Base-by-base conservation (phyloP, 2,329 filamentous ascomycete genomes). In the Delphinella strobiligena region DNA sequence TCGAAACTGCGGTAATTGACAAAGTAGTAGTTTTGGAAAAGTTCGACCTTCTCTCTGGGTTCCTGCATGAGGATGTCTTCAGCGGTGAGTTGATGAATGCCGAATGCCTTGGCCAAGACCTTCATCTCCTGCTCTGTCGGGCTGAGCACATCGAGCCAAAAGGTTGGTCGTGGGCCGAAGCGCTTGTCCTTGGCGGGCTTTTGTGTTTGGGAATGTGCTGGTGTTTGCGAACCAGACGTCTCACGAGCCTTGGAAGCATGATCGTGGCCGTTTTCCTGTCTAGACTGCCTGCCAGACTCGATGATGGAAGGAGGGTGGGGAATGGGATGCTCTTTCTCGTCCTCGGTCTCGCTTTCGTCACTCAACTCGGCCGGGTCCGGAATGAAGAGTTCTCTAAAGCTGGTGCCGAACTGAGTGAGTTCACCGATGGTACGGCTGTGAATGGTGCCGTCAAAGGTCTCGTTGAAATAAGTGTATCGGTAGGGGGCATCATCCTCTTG, bases 51-150 rank as follows among this genome's bases (percentile, higher is more conserved):
- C 56, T 98, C 91, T 16, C 91, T 88, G 31, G 88, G 84, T 64
- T 98, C 91, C 59, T 96, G 86, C 67, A 95, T 80, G 73, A 96
- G 81, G 52, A 98, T 95, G 56, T 98, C 91, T 60, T 98, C 91
- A 2, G 86, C 81, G 0, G 91, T 98, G 43, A 98, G 66, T 1
- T 91, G 88, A 62, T 98, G 91, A 44, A 98, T 95, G 12, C 87
- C 86, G 56, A 98, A 98, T 0, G 91, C 75, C 55, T 93, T 93
- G 19, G 85, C 79, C 31, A 98, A 72, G 7, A 91, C 78, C 56
- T 88, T 89, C 91, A 98, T 96, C 62, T 98, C 91, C 0, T 80
- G 78, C 54, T 96, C 88, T 0, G 88, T 95, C 1, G 91, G 91
- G 33, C 76, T 84, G 17, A 95, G 69, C 4, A 98, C 76, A 61